A percentile compares a stretch with the other conserved stretches of the same genome.
Conservation (phyloP, 495 filamentous ascomycete species). For the Penicillium desertorum region DNA sequence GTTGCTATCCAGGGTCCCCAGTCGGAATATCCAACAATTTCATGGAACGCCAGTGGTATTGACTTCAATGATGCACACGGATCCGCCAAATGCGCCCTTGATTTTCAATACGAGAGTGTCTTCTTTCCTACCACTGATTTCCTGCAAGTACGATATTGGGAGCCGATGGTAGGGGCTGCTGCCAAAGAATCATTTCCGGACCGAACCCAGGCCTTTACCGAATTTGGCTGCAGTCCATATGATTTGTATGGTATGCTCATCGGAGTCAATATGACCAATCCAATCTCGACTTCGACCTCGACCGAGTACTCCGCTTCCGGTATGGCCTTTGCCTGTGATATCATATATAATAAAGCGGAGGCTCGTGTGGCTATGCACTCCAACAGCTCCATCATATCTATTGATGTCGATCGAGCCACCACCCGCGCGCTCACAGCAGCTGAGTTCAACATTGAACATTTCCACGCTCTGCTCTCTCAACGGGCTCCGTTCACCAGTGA, state of each 20-base stretch:
- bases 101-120: constrained; percentile 38
- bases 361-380: constrained; percentile 41
- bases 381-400: constrained; percentile 40
- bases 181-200: constrained; percentile 18
- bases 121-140: constrained; percentile 36
- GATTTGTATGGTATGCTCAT: constrained; percentile 44
- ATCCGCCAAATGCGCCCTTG: constrained; percentile 27
- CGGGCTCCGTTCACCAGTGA: constrained; percentile 44
- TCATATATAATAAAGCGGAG: constrained; percentile 35
- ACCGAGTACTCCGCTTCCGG: constrained; percentile 30
- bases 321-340: constrained; percentile 39
- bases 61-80: constrained; percentile 23
- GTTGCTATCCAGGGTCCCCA: constrained; percentile 27
- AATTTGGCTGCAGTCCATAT: constrained; percentile 34
- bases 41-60: constrained; percentile 36
- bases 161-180: constrained; percentile 27
- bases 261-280: constrained; percentile 33
- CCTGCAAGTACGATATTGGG: constrained; percentile 45
- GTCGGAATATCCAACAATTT: constrained; percentile 19
- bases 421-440: constrained; percentile 20
- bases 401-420: constrained; percentile 25
- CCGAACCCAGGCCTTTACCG: constrained; percentile 28
- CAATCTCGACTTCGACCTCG: constrained; percentile 8
- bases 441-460: constrained; percentile 39
- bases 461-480: constrained; percentile 36